Evolutionary conservation across 2,329 filamentous ascomycete genomes (phyloP).

Genomic region (Beauveria asiatica): DNA sequence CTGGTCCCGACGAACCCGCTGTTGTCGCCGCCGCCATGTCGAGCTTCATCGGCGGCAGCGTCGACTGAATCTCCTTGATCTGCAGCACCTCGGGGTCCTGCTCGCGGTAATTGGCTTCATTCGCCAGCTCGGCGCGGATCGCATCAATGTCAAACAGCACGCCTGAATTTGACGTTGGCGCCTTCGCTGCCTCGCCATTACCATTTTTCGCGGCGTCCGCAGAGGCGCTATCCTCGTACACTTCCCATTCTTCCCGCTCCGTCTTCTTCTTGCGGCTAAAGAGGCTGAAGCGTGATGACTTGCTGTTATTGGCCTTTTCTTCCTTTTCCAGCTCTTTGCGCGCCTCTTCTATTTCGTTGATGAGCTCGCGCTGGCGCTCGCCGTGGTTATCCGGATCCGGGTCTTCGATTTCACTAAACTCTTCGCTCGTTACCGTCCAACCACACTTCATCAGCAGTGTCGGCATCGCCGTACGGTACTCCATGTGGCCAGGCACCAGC

Average conservation of each 20-base stretch:
- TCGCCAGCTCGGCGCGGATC: conserved; percentile 76
- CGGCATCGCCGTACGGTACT: conserved; percentile 90
- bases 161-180: conserved; percentile 40
- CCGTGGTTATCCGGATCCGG: conserved; percentile 91
- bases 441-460: conserved; percentile 77
- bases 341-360: conserved; percentile 93
- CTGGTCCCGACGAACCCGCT: background rate
- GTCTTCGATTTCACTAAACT: conserved; percentile 95
- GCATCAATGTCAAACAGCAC: conserved; percentile 95
- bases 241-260: conserved; percentile 87
- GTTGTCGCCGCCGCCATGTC: conserved; percentile 37
- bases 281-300: conserved; percentile 55
- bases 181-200: background rate
- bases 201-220: conserved; percentile 30
- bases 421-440: conserved; percentile 85
- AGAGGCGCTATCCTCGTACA: conserved; percentile 63
- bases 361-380: conserved; percentile 80
- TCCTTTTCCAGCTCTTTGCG: conserved; percentile 78
- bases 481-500: conserved; percentile 86
- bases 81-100: conserved; percentile 34
- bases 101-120: conserved; percentile 49
- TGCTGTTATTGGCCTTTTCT: conserved; percentile 48
- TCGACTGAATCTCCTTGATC: conserved; percentile 78
- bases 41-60: conserved; percentile 83
- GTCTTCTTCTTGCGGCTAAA: conserved; percentile 76